Base-by-base conservation (phyloP, 164 flowering plant genomes). In the Taxillus chinensis region DNA sequence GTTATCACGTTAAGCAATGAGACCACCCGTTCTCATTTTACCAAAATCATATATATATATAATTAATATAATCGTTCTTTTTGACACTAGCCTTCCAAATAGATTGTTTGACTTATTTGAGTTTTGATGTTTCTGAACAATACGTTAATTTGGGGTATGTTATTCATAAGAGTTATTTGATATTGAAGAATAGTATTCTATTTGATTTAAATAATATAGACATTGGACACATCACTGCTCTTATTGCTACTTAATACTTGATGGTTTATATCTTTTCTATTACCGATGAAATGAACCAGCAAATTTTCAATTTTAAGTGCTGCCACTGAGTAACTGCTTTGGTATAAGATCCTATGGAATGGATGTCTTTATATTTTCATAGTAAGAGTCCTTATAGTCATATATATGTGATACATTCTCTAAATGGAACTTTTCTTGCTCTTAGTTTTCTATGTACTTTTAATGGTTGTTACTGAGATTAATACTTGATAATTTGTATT, bases 381-480 rank as follows among this genome's bases (percentile, higher is more conserved):
- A 27, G 2, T 27, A 15, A 54, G 51, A 52, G 40, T 38, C 42
- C 16, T 27, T 39, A 40, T 8, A 60, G 2, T 13, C 48, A 15
- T 39, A 56, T 2, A 7, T 53, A 15, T 62, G 42, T 2, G 39
- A 17, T 61, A n/a, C 41, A 3, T 15, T 66, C 13, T 55, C 41
- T 64, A 8, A 67, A 42, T 37, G 45, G 42, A 59, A 14, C 48
- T 61, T 38, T 48, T 17, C 15, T 57, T 62, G 40, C 27, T 64
- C 17, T 67, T 63, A 50, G 43, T 39, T 64, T 67, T 60, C 3
- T 74, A 93, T 97, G 99, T 45, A 39, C 72, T 58, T 86, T 80
- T 4, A 96, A 83, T 59, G 97, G 97, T 57, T 90, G 96, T 68
- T 93, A 89, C 71, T 27, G 27, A 27, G 27, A 27, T 27, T 27